phyloP scores from a whole-genome alignment of 352 stramenopile species.

The Globisporangium paddicum region DNA sequence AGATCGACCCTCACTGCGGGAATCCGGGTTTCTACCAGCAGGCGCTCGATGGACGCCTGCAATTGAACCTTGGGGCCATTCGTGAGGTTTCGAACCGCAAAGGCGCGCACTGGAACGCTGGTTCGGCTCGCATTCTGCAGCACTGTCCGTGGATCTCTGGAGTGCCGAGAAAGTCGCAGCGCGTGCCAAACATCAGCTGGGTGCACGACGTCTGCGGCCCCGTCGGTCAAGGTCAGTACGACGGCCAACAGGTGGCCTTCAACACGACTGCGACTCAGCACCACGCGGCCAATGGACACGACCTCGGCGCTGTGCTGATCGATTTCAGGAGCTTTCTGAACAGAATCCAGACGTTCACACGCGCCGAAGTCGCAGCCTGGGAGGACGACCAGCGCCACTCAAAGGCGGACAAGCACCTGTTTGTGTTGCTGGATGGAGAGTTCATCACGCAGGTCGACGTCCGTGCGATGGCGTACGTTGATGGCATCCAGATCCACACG shows the following conservation, averaged over 20 bases:
- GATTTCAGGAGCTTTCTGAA: conserved; percentile 38
- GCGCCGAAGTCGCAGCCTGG: conserved; percentile 16
- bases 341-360: conserved; percentile 33
- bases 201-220: conserved; percentile 37
- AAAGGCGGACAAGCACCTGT: conserved; percentile 28
- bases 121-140: conserved; percentile 41
- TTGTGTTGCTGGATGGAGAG: conserved; percentile 39
- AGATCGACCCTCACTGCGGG: conserved; percentile 24
- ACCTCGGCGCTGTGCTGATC: conserved; percentile 45
- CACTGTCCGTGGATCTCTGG: conserved; percentile 55
- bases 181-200: conserved; percentile 37
- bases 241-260: conserved; percentile 39
- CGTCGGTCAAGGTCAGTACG: conserved; percentile 35
- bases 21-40: conserved; percentile 23
- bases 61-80: conserved; percentile 33
- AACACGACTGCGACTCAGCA: background rate
- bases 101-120: conserved; percentile 55
- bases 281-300: background rate
- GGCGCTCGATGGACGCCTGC: conserved; percentile 14
- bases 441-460: conserved; percentile 52
- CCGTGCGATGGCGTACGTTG: conserved; percentile 53
- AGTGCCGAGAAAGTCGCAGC: conserved; percentile 21
- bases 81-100: conserved; percentile 23
- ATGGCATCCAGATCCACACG: conserved; percentile 62
- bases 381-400: conserved; percentile 18